A percentile compares a stretch with the other conserved stretches of the same genome.
Evolutionary conservation across 2,329 filamentous ascomycete genomes (phyloP).

Genomic region (Aspergillus ibericus): DNA sequence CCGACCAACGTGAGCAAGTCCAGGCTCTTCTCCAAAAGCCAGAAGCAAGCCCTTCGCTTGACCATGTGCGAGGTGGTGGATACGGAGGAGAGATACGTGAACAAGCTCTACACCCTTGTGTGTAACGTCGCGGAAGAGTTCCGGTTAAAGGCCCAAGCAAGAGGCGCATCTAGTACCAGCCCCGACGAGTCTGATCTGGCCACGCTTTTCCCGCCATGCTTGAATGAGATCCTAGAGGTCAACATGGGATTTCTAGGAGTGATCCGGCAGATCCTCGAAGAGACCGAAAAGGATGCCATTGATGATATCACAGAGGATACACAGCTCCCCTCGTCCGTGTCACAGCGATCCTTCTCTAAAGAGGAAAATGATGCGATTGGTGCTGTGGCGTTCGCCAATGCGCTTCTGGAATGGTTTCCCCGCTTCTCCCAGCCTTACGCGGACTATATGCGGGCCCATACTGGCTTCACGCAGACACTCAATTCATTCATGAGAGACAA

Average conservation of each 20-base stretch:
- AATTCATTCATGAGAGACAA: constrained; percentile 73
- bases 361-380: constrained; percentile 70
- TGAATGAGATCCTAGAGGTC: constrained; percentile 76
- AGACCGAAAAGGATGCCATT: constrained; percentile 77
- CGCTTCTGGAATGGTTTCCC: constrained; percentile 89
- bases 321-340: constrained; percentile 48
- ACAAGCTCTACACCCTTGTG: constrained; percentile 81
- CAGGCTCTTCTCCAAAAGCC: constrained; percentile 73
- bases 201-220: constrained; percentile 75
- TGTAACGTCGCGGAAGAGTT: constrained; percentile 79
- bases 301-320: constrained; percentile 68
- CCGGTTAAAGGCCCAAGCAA: constrained; percentile 64
- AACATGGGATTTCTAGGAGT: constrained; percentile 79
- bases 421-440: constrained; percentile 88
- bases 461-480: constrained; percentile 78
- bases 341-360: constrained; percentile 48
- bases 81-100: constrained; percentile 91
- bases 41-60: constrained; percentile 80
- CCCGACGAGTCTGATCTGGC: constrained; percentile 71
- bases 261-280: constrained; percentile 73
- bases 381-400: constrained; percentile 72
- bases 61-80: constrained; percentile 89
- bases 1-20: constrained; percentile 76
- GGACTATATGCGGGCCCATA: constrained; percentile 88
- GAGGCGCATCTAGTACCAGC: constrained; percentile 62